These are phyloP conservation scores for Cercospora brassicicola DNA, from an alignment of 2,329 filamentous ascomycete species.

Conservation along the genomic window DNA sequence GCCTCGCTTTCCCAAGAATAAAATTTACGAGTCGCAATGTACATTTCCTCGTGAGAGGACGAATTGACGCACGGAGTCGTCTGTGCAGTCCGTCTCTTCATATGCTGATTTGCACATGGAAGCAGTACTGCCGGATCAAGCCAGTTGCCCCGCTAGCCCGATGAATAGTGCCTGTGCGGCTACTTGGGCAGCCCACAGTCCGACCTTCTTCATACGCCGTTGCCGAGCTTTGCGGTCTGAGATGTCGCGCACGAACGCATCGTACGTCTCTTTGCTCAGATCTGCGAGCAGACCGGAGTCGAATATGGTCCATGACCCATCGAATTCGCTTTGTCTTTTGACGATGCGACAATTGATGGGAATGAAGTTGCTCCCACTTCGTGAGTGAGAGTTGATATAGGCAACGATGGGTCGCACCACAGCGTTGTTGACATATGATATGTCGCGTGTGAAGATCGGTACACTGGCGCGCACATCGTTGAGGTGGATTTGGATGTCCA, in stretches of 20 bases:
- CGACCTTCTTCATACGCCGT: slow-evolving; percentile 88
- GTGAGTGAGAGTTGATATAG: slow-evolving; percentile 84
- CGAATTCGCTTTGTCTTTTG: slow-evolving; percentile 84
- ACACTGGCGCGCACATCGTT: slow-evolving; percentile 93
- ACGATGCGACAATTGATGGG: slow-evolving; percentile 93
- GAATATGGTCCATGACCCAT: slow-evolving; percentile 91
- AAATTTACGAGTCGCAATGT: background rate
- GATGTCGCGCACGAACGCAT: slow-evolving; percentile 89
- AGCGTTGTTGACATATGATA: slow-evolving; percentile 95
- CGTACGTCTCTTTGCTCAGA: slow-evolving; percentile 86
- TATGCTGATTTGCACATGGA: too few species aligned
- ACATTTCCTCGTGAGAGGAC: background rate
- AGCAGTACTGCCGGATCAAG: too few species aligned
- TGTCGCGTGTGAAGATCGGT: slow-evolving; percentile 84
- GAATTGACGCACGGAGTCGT: too few species aligned
- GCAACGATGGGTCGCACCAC: slow-evolving; percentile 94
- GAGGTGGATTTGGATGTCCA: slow-evolving; percentile 91
- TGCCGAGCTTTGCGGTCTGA: slow-evolving; percentile 85
- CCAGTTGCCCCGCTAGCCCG: slow-evolving; percentile 83
- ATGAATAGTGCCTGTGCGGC: slow-evolving; percentile 92
- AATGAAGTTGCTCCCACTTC: slow-evolving; percentile 73
- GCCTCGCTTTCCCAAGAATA: slow-evolving; percentile 12
- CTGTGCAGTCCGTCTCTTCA: too few species aligned
- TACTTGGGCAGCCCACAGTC: slow-evolving; percentile 90
- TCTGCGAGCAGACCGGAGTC: slow-evolving; percentile 95